Evolutionary conservation across 108 stramenopile genomes (phyloP).

Genomic region (Bacterosira constricta): DNA sequence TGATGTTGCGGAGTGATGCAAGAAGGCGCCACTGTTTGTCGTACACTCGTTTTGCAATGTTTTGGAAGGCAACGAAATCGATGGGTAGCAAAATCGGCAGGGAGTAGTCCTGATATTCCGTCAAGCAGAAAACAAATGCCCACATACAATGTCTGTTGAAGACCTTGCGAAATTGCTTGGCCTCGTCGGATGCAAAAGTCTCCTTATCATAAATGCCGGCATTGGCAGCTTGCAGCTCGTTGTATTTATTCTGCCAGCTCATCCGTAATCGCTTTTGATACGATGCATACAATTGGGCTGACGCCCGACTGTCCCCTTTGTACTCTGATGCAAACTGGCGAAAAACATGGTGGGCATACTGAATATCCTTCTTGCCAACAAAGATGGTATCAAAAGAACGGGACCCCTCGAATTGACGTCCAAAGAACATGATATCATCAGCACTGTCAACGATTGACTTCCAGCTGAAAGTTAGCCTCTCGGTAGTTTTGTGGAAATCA

Average conservation of each 20-base stretch:
- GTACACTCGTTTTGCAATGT: background rate
- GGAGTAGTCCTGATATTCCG: background rate
- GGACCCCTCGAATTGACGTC: background rate
- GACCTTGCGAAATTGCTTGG: background rate
- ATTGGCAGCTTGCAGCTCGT: background rate
- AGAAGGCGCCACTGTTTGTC: too few relatives aligned
- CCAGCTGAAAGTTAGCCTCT: background rate
- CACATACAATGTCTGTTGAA: background rate
- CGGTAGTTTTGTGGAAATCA: background rate
- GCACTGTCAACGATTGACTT: background rate
- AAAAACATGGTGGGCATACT: slow-evolving; percentile 3
- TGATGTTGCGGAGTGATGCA: too few relatives aligned
- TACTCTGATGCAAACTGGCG: background rate
- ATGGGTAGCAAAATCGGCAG: background rate
- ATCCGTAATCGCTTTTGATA: background rate
- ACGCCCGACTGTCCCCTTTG: background rate
- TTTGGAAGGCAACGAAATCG: background rate
- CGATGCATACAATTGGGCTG: background rate
- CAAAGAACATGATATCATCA: background rate
- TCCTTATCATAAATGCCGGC: background rate
- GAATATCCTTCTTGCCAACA: background rate
- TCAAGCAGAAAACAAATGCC: background rate
- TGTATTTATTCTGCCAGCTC: background rate
- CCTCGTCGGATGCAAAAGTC: background rate
- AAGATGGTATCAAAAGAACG: background rate